These are phyloP conservation scores for Cryptosporidium xiaoi DNA, from an alignment of 169 alveolate genomes.

Conservation along the genomic window DNA sequence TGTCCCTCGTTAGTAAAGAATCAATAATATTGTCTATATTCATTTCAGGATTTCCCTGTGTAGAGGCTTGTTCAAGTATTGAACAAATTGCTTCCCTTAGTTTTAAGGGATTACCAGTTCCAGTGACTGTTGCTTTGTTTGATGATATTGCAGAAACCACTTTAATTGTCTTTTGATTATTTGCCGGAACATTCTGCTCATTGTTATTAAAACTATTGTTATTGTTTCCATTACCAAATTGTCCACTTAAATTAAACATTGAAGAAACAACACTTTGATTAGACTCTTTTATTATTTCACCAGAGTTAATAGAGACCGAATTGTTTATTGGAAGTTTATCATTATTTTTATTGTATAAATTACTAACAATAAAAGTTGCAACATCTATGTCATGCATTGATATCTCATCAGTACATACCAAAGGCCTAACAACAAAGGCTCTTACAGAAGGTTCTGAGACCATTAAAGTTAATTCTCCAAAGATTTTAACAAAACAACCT, in stretches of 20 bases:
- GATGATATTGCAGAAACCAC: conserved; percentile 59
- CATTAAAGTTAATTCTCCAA: conserved; percentile 65
- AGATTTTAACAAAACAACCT: conserved; percentile 67
- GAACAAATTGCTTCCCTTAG: conserved; percentile 57
- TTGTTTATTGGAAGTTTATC: background rate
- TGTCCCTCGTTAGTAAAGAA: conserved; percentile 21
- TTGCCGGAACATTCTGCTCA: conserved; percentile 41
- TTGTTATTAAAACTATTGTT: background rate
- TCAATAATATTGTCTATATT: conserved; percentile 34
- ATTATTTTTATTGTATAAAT: background rate
- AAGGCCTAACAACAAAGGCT: conserved; percentile 68
- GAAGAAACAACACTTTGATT: conserved; percentile 44
- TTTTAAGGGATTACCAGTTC: conserved; percentile 24
- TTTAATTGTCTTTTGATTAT: conserved; percentile 6
- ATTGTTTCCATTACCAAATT: conserved; percentile 5
- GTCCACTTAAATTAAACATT: conserved; percentile 55
- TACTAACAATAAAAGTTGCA: conserved; percentile 44
- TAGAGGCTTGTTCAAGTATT: conserved; percentile 62
- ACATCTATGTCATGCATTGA: conserved; percentile 67
- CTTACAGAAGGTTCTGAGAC: conserved; percentile 72
- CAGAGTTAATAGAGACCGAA: background rate
- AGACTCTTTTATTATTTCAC: conserved; percentile 10
- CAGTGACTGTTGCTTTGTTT: background rate
- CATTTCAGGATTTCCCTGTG: conserved; percentile 58
- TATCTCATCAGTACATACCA: conserved; percentile 72